Base-by-base conservation (phyloP, 2,329 filamentous ascomycete genomes). In the Apiospora kogelbergensis region DNA sequence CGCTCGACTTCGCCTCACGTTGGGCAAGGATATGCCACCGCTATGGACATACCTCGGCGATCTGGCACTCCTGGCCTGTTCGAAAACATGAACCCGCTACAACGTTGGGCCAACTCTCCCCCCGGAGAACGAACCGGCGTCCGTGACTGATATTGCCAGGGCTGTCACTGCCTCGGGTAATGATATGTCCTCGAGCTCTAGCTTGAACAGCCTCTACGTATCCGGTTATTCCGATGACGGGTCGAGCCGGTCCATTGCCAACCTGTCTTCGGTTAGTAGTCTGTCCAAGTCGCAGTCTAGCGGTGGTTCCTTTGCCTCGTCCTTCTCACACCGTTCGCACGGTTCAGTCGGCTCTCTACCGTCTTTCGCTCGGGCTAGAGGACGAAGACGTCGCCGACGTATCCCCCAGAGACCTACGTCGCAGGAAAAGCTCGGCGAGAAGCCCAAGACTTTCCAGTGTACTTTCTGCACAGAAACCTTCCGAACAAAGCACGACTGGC, bases 41-140 rank as follows among this genome's bases (percentile, higher is more conserved):
- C 90, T 6, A 90, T 97, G 71, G 90, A 95, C 71, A 95, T 97
- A 68, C 92, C 93, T 13, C 83, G 86, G 75, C 82, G 86, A 75
- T 81, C 84, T 68, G 85, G 85, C 65, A 88, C 88, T 63, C 87
- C 89, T 6, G 72, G 72, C 1, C 85, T 82, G 17, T 78, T 83
- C 22, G 84, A 88, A 73, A 76, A 79, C 74, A 86, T 88, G 85
- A 87, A 88, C 71, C 86, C 85, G 11, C 79, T 89, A 44, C 85
- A 89, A 75, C 82, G 86, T 81, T 89, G 87, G 87, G 83, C 84
- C 74, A 83, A 87, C 77, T 89, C 87, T 22, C 87, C 87, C 87
- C 7, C 84, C 88, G 1, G 83, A 89, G 78, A 81, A 90, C 82
- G 85, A 90, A 83, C 85, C 86, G 48, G 87, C 87, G 40, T 87